phyloP scores from a whole-genome alignment of 768 basidiomycete genomes.

The Phanerochaete carnosa region DNA sequence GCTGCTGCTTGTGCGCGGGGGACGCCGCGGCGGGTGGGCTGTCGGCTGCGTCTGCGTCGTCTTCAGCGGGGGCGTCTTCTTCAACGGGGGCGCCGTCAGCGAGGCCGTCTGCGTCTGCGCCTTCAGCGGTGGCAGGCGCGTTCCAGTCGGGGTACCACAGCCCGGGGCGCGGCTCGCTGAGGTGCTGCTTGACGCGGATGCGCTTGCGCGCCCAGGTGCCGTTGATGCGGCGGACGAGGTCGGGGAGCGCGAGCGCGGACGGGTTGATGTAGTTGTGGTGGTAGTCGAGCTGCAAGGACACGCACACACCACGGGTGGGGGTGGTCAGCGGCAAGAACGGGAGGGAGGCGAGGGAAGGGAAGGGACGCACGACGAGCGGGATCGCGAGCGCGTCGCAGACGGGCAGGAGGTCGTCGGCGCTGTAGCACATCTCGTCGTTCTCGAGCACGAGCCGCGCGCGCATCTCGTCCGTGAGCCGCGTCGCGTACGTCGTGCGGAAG shows the following conservation, averaged over 20 bases:
- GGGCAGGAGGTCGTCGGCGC: conserved; percentile 83
- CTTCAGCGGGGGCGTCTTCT: background rate
- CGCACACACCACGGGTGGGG: no score
- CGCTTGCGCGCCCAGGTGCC: conserved; percentile 72
- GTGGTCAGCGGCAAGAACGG: conserved; percentile 26
- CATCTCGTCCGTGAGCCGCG: conserved; percentile 56
- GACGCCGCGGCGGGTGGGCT: background rate
- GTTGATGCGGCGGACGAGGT: conserved; percentile 73
- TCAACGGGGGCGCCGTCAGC: background rate
- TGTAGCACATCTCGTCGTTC: conserved; percentile 95
- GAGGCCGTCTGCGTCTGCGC: background rate
- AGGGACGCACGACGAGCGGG: conserved; percentile 28
- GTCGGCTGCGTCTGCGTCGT: background rate
- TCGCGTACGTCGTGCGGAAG: conserved; percentile 66
- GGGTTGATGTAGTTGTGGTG: conserved; percentile 78
- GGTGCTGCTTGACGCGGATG: conserved; percentile 89
- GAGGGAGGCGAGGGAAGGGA: conserved; percentile 66
- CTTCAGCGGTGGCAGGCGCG: background rate
- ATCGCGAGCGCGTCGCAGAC: conserved; percentile 81
- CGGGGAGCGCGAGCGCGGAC: conserved; percentile 34
- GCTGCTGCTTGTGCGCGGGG: background rate
- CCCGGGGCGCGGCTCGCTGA: conserved; percentile 86
- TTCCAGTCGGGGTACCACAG: conserved; percentile 33
- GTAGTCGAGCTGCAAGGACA: conserved; percentile 53
- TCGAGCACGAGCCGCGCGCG: conserved; percentile 82